Evolutionary conservation across 768 basidiomycete genomes (phyloP).

Genomic region (Lentinula raphanica): DNA sequence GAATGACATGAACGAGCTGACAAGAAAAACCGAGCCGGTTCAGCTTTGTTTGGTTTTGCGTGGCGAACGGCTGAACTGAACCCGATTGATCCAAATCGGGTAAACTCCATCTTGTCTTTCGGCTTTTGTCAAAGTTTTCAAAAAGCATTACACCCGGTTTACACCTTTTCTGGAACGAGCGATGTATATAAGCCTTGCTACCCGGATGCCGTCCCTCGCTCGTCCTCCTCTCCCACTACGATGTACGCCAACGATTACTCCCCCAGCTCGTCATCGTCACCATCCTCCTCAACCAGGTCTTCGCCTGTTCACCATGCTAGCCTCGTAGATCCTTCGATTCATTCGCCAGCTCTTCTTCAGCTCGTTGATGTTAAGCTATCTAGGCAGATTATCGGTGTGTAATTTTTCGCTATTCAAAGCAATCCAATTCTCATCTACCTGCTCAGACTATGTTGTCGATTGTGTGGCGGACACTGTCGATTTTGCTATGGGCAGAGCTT

Average conservation of each 20-base stretch:
- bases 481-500: conserved; percentile 67
- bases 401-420: neutral
- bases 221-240: neutral
- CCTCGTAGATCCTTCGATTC: conserved; percentile 59
- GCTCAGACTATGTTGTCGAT: conserved; percentile 67
- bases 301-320: conserved; percentile 38
- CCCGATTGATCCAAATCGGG: neutral
- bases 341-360: conserved; percentile 63
- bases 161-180: neutral
- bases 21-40: neutral
- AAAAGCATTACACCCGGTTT: neutral
- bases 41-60: neutral
- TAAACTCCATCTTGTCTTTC: neutral
- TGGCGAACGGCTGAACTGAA: neutral
- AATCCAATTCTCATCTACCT: conserved; percentile 6
- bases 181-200: conserved; percentile 1
- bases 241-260: conserved; percentile 1
- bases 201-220: conserved; percentile 13
- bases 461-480: conserved; percentile 68
- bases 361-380: conserved; percentile 64
- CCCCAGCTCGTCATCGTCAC: conserved; percentile 3
- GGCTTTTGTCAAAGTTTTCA: neutral
- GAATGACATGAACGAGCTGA: neutral
- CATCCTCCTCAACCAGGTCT: conserved; percentile 2
- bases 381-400: conserved; percentile 60